Base-by-base conservation (phyloP, 768 basidiomycete species). In the Mycena albidolilacea region DNA sequence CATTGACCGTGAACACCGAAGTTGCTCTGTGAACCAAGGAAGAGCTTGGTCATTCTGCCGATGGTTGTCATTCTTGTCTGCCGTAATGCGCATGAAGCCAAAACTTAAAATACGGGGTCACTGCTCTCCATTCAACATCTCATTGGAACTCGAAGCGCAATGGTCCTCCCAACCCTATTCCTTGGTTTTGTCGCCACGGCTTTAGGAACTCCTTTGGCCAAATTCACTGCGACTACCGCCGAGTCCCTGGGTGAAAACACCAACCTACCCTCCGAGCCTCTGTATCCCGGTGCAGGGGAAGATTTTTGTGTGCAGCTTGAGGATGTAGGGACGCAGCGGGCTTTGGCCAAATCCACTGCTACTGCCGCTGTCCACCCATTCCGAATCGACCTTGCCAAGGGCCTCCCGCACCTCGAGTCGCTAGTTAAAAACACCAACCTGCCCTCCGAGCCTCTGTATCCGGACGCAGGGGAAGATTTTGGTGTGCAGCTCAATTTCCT, bases 61-160 rank as follows among this genome's bases (percentile, higher is more conserved):
- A 46, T 46, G 44, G 23, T 23, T 23, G 23, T 23, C 23, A 23
- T 23, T 23, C 23, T 23, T 23, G 44, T 11, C 14, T 11, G 44
- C 17, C 44, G 44, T 46, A 46, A 14, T 5, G 14, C 17, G 7
- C n/a, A 30, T 44, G 17, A 35, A 35, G 46, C 35, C 94, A 48
- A 19, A 19, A 14, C 38, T 48, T 50, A 64, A 64, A 64, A 23
- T 30, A 12, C 44, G 4, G 46, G 15, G 41, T 6, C 7, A 15
- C 23, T 23, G 23, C 12, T 19, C 48, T 6, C 6, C 48, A 7
- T 7, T 50, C 15, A 7, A 5, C 19, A 19, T n/a, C 17, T 14
- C 15, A 10, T 12, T 7, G n/a, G 9, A 50, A n/a, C 48, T 19
- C 9, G 9, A 35, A 52, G 62, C n/a, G 35, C 57, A 35, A 69